phyloP scores from a whole-genome alignment of 768 basidiomycete species.

The Rhodotorula kratochvilovae region DNA sequence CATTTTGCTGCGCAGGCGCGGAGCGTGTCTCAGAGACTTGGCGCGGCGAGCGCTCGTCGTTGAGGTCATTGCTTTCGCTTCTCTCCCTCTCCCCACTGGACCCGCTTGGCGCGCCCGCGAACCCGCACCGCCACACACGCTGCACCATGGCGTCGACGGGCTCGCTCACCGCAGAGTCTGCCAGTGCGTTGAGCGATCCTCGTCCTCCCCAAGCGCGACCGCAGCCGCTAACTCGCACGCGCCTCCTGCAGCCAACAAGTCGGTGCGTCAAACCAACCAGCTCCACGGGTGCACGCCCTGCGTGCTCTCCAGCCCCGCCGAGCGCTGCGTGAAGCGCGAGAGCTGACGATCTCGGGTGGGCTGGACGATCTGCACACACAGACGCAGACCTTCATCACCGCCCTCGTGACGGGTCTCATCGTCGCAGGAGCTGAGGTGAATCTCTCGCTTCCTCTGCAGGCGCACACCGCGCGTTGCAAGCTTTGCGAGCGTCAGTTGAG shows the following conservation, averaged over 20 bases:
- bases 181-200: too few species aligned
- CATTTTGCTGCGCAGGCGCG: too few species aligned
- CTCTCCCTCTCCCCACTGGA: background rate
- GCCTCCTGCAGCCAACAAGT: slow-evolving; percentile 4
- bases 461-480: background rate
- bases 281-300: too few species aligned
- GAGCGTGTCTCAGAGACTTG: too few species aligned
- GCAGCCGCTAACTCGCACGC: background rate
- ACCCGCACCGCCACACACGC: background rate
- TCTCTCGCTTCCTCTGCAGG: background rate
- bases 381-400: slow-evolving; percentile 66
- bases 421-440: slow-evolving; percentile 44
- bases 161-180: too few species aligned
- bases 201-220: background rate
- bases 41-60: too few species aligned
- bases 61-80: background rate
- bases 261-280: background rate
- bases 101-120: background rate
- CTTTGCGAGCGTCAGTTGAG: too few species aligned
- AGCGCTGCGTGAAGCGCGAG: background rate
- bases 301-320: too few species aligned
- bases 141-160: background rate
- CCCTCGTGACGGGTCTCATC: slow-evolving; percentile 73
- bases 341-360: too few species aligned
- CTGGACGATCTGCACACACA: background rate